Conservation (phyloP, 345 rosid genomes). For the Populus nigra region DNA sequence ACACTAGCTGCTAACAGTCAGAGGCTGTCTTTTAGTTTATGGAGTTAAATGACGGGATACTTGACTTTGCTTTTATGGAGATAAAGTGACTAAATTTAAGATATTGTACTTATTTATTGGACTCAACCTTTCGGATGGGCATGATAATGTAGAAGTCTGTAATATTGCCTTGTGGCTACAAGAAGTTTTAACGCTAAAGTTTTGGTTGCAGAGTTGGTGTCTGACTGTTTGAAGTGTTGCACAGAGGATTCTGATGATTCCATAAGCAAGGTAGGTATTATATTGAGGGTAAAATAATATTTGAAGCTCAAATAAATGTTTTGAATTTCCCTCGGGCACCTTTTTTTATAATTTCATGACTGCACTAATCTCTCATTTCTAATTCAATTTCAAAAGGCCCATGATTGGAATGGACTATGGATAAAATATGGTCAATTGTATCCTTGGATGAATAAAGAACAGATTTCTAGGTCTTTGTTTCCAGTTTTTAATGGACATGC, state of each 20-base stretch:
- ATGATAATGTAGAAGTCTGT: not conserved
- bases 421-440: not conserved
- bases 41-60: not conserved
- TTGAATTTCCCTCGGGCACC: not conserved
- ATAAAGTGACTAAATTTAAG: not conserved
- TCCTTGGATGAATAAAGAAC: not conserved
- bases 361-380: not conserved
- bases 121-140: not conserved
- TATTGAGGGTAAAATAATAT: not conserved
- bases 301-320: not conserved
- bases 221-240: slow-evolving; percentile 94
- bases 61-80: not conserved
- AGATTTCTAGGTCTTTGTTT: not conserved
- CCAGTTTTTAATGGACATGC: not conserved
- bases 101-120: not conserved
- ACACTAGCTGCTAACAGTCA: not conserved
- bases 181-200: slow-evolving; percentile 14
- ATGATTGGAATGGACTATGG: not conserved
- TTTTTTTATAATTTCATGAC: not conserved
- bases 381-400: not conserved
- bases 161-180: not conserved
- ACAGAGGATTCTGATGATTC: slow-evolving; percentile 93
- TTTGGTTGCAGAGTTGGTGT: slow-evolving; percentile 71
- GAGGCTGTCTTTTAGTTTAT: not conserved
- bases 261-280: slow-evolving; percentile 62